phyloP scores from a whole-genome alignment of 495 filamentous ascomycete species.

The Oidiodendron maius region DNA sequence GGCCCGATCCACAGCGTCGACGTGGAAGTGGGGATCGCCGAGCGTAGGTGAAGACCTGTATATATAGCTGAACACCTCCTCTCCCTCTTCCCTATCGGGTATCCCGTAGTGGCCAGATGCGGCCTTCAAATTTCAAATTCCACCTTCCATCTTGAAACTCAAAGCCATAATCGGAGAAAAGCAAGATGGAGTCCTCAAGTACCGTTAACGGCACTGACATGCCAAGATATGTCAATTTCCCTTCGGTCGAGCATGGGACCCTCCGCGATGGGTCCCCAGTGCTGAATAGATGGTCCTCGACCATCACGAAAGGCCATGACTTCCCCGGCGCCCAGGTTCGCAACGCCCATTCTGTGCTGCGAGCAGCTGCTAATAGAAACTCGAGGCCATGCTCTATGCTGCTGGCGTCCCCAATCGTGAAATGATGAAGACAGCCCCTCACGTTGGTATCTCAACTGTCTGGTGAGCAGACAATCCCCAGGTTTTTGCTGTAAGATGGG shows the following conservation, averaged over 20 bases:
- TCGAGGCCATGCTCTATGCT: constrained; percentile 92
- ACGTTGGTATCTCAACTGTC: constrained; percentile 57
- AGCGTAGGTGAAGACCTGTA: too few species aligned
- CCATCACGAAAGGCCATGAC: constrained; percentile 74
- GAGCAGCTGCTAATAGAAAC: constrained; percentile 6
- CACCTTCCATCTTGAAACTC: constrained; percentile 1
- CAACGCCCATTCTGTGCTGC: constrained; percentile 16
- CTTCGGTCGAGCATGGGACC: constrained; percentile 48
- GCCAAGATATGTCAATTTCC: constrained; percentile 58
- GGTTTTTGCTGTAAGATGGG: constrained; percentile 74
- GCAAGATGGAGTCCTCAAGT: constrained; percentile 18
- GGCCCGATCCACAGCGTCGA: too few species aligned
- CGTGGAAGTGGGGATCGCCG: too few species aligned
- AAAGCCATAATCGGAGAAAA: not conserved
- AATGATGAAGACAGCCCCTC: constrained; percentile 84
- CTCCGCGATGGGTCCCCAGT: constrained; percentile 54
- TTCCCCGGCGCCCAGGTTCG: constrained; percentile 84
- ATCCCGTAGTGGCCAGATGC: too few species aligned
- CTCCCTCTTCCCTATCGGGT: not conserved
- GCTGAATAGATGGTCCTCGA: constrained; percentile 66
- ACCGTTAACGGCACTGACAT: constrained; percentile 35
- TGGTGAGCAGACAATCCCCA: constrained; percentile 9
- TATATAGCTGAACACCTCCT: too few species aligned
- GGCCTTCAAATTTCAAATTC: not conserved
- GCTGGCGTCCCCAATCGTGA: constrained; percentile 81